Evolutionary conservation across 2,329 filamentous ascomycete species (phyloP).

Genomic region (Zalaria sp.): DNA sequence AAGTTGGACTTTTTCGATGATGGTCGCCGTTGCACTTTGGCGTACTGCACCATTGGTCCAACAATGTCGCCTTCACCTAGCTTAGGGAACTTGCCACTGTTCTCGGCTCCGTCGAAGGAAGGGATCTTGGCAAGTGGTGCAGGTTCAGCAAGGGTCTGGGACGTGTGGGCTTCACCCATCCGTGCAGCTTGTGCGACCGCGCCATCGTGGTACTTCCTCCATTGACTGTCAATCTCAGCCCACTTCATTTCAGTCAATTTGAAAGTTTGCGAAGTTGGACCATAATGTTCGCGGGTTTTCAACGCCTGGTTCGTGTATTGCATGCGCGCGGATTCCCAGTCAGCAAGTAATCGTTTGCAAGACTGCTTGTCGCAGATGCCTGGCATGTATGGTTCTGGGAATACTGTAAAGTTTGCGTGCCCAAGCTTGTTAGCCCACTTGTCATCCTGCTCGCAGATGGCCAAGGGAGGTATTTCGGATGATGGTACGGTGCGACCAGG

Average conservation of each 20-base stretch:
- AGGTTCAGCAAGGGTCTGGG: constrained; percentile 25
- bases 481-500: constrained; percentile 32
- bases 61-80: constrained; percentile 87
- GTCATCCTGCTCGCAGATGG: constrained; percentile 53
- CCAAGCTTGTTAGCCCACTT: constrained; percentile 76
- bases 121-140: constrained; percentile 52
- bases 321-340: constrained; percentile 71
- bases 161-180: constrained; percentile 25
- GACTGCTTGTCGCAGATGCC: constrained; percentile 41
- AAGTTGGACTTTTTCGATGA: constrained; percentile 16
- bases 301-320: constrained; percentile 86
- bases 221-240: constrained; percentile 61
- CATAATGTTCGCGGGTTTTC: constrained; percentile 81
- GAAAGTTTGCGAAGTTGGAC: constrained; percentile 78
- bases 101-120: constrained; percentile 49
- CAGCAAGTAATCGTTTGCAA: constrained; percentile 52
- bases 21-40: constrained; percentile 15
- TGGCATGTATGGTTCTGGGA: constrained; percentile 66
- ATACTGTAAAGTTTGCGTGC: constrained; percentile 85
- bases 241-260: constrained; percentile 78
- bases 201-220: constrained; percentile 56
- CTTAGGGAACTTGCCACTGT: constrained; percentile 71
- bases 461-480: constrained; percentile 47
- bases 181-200: constrained; percentile 35
- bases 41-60: constrained; percentile 62